Evolutionary conservation across 176 grass and related monocot species (phyloP).

Genomic region (Triticum monococcum): DNA sequence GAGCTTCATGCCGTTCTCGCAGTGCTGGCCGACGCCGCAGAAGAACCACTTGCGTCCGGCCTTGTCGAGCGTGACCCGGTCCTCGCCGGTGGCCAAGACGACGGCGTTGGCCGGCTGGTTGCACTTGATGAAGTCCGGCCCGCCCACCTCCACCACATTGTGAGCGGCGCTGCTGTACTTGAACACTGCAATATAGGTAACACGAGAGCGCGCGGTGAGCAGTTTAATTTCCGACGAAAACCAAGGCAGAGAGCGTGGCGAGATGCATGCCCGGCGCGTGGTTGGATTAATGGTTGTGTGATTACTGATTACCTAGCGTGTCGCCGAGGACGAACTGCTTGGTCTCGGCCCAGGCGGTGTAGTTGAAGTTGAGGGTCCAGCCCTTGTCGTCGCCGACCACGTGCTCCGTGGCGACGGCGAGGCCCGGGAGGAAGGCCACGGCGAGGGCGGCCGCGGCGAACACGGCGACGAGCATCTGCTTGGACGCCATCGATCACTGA

Average conservation of each 20-base stretch:
- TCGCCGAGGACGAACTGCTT: conserved; percentile 58
- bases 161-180: conserved; percentile 32
- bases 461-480: conserved; percentile 1
- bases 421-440: conserved; percentile 8
- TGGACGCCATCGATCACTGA: conserved; percentile 41
- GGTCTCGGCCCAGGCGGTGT: conserved; percentile 32
- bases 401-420: conserved; percentile 28
- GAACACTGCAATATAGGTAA: conserved; percentile 39
- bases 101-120: neutral
- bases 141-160: conserved; percentile 36
- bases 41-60: conserved; percentile 46
- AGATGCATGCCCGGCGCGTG: no score
- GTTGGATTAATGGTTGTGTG: neutral
- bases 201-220: neutral
- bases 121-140: conserved; percentile 34
- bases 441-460: neutral
- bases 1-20: conserved; percentile 37
- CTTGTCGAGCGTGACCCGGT: conserved; percentile 27
- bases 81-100: neutral
- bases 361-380: conserved; percentile 34
- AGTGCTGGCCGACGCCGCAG: conserved; percentile 39
- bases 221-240: neutral
- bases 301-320: conserved; percentile 36
- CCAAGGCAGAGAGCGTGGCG: no score
- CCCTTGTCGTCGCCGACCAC: conserved; percentile 42